Conservation (phyloP, 345 rosid genomes). For the Pelargonium nanum region DNA sequence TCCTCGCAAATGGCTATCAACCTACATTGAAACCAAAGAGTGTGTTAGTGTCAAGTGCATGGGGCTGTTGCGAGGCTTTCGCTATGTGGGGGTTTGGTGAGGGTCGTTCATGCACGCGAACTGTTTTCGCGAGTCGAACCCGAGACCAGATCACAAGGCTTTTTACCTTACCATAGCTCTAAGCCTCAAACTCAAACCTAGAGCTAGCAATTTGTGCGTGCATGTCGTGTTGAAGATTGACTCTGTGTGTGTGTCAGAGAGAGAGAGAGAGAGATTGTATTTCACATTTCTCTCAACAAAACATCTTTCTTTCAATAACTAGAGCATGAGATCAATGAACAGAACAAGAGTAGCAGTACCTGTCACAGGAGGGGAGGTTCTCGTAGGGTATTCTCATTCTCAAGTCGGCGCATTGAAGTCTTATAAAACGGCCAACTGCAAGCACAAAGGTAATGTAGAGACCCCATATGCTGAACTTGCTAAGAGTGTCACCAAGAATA, state of each 20-base stretch:
- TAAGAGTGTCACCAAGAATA: slow-evolving; percentile 41
- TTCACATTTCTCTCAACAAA: no score
- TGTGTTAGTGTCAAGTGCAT: background rate
- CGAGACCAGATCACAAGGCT: background rate
- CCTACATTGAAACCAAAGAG: slow-evolving; percentile 21
- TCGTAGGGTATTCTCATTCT: slow-evolving; percentile 46
- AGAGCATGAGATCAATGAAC: no score
- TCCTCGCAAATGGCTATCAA: slow-evolving; percentile 39
- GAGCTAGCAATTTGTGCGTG: no score
- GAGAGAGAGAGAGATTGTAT: no score
- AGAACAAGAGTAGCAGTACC: slow-evolving; percentile 15
- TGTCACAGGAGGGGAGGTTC: slow-evolving; percentile 43
- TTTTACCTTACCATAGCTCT: no score
- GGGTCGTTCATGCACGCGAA: no score
- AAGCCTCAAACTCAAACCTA: no score
- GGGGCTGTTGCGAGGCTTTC: background rate
- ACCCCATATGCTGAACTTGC: slow-evolving; percentile 52
- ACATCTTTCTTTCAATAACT: no score
- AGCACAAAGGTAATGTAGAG: slow-evolving; percentile 41
- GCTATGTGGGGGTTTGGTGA: background rate
- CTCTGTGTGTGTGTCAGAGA: no score
- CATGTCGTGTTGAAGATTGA: no score
- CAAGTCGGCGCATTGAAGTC: slow-evolving; percentile 36
- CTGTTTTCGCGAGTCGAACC: background rate
- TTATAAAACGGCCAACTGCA: slow-evolving; percentile 41